phyloP scores from a whole-genome alignment of 202 grass and related monocot genomes.

The Musa balbisiana region DNA sequence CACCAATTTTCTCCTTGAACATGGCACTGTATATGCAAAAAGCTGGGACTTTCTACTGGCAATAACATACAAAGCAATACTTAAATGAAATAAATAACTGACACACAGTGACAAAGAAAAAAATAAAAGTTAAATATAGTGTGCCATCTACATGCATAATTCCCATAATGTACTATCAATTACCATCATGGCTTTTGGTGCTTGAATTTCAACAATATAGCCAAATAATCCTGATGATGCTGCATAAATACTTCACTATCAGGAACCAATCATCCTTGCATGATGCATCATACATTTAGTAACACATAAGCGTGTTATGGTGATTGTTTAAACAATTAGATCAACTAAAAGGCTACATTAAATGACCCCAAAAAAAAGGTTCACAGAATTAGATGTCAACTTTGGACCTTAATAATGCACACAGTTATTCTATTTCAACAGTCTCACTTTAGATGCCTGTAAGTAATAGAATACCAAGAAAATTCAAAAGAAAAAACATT shows the following conservation, averaged over 20 bases:
- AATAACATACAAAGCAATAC: slow-evolving; percentile 17
- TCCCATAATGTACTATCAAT: background rate
- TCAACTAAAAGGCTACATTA: too few species aligned
- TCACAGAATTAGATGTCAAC: too few species aligned
- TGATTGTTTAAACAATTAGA: too few species aligned
- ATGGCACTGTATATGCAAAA: slow-evolving; percentile 72
- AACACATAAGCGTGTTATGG: too few species aligned
- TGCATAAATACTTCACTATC: background rate
- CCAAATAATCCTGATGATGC: background rate
- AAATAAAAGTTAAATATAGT: background rate
- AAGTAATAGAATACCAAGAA: background rate
- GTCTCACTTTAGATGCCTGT: too few species aligned
- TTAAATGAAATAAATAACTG: background rate
- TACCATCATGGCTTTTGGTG: background rate
- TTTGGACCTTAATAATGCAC: too few species aligned
- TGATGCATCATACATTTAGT: too few species aligned
- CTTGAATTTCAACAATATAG: background rate
- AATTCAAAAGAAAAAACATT: slow-evolving; percentile 4
- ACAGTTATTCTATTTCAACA: too few species aligned
- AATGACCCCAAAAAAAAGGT: too few species aligned
- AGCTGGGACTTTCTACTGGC: slow-evolving; percentile 62
- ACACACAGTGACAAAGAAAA: background rate
- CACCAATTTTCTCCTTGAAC: slow-evolving; percentile 89
- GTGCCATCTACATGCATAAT: background rate
- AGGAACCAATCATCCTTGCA: background rate